Percentiles rank a stretch among this genome's conserved stretches.
These are phyloP conservation scores for Pseudocercospora fuligena DNA, from an alignment of 2,329 filamentous ascomycete species.

Conservation along the genomic window DNA sequence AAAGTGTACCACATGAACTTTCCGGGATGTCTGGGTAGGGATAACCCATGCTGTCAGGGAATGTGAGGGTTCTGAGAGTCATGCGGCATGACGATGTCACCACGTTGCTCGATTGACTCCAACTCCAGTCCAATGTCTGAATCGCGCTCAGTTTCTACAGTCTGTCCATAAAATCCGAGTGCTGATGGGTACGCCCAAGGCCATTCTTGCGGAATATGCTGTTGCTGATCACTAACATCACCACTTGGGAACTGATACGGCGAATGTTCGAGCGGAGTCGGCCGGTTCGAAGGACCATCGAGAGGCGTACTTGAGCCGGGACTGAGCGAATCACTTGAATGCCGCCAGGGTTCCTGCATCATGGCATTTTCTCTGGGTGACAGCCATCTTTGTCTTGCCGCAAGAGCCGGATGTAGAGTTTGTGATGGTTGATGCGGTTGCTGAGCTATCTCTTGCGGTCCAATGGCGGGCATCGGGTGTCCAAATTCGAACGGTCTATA, in stretches of 20 bases:
- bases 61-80: slow-evolving; percentile 14
- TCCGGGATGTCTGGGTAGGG: slow-evolving; percentile 21
- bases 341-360: slow-evolving; percentile 18
- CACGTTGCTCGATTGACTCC: slow-evolving; percentile 25
- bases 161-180: slow-evolving; percentile 7
- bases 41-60: slow-evolving; percentile 19
- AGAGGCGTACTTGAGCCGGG: slow-evolving; percentile 13
- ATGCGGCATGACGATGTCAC: slow-evolving; percentile 22
- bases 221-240: neutral
- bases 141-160: slow-evolving; percentile 15
- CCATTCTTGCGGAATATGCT: slow-evolving; percentile 10
- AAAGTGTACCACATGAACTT: slow-evolving; percentile 17
- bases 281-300: slow-evolving; percentile 10
- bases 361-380: slow-evolving; percentile 5
- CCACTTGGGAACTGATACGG: neutral
- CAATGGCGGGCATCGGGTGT: neutral
- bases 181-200: slow-evolving; percentile 6
- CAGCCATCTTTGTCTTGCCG: slow-evolving; percentile 8
- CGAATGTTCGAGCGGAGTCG: slow-evolving; percentile 13
- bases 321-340: slow-evolving; percentile 16
- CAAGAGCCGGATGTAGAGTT: neutral
- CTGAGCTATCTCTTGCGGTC: slow-evolving; percentile 6
- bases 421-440: slow-evolving; percentile 4
- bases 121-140: slow-evolving; percentile 14
- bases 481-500: slow-evolving; percentile 16